These are phyloP conservation scores for Amanita pallidorosea DNA, from an alignment of 768 basidiomycete species.

Conservation along the genomic window DNA sequence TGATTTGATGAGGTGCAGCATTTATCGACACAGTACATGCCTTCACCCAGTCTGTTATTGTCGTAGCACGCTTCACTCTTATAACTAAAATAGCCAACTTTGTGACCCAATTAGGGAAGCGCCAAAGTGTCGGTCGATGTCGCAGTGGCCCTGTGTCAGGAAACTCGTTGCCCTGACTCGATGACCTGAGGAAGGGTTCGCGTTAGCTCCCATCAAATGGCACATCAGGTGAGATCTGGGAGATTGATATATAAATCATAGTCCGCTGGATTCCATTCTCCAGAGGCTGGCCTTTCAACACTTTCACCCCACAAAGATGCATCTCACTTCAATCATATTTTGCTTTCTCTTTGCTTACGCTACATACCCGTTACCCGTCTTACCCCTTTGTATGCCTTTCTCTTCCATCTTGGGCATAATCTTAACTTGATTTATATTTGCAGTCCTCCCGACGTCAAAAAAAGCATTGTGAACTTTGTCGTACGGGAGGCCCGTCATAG, in stretches of 20 bases:
- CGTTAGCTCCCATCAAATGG: too few relatives aligned
- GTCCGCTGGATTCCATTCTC: not conserved
- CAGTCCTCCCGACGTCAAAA: not conserved
- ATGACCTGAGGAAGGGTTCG: too few relatives aligned
- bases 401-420: not conserved
- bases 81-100: too few relatives aligned
- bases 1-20: too few relatives aligned
- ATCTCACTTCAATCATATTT: not conserved
- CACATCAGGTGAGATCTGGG: not conserved
- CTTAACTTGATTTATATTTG: not conserved
- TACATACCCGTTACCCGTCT: not conserved
- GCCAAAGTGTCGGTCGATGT: too few relatives aligned
- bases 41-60: too few relatives aligned
- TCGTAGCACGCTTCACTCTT: too few relatives aligned
- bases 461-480: not conserved
- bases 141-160: too few relatives aligned
- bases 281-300: not conserved
- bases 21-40: too few relatives aligned
- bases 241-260: not conserved
- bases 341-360: not conserved
- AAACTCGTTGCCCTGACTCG: too few relatives aligned
- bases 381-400: too few relatives aligned
- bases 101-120: too few relatives aligned
- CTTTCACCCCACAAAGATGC: not conserved
- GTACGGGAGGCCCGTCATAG: not conserved